These are phyloP conservation scores for Malus hybrid DNA, from an alignment of 331 rosid genomes.

Conservation along the genomic window DNA sequence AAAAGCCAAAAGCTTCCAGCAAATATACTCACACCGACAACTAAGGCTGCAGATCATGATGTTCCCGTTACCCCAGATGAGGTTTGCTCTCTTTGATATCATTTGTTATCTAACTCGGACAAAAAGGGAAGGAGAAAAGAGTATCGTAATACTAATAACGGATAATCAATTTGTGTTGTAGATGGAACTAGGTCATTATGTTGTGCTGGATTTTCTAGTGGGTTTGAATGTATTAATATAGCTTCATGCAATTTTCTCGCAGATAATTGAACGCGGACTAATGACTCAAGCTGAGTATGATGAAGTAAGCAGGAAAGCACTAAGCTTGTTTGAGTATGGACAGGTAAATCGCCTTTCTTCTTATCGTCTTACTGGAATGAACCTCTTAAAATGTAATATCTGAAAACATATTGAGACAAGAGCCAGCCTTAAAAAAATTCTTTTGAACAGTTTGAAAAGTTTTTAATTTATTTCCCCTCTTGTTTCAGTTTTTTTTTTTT, in stretches of 20 bases:
- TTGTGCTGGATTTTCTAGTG: neutral
- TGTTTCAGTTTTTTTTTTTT: neutral
- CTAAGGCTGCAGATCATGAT: slow-evolving; percentile 92
- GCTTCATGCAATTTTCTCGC: slow-evolving; percentile 21
- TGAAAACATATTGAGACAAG: neutral
- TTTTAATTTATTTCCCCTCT: neutral
- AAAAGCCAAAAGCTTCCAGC: slow-evolving; percentile 75
- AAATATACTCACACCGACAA: slow-evolving; percentile 90
- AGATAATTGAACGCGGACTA: slow-evolving; percentile 65
- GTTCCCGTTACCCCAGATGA: slow-evolving; percentile 87
- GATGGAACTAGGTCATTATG: neutral
- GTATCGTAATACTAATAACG: too few species aligned
- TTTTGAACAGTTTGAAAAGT: neutral
- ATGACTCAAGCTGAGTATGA: slow-evolving; percentile 75
- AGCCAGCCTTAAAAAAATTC: neutral
- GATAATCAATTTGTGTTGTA: neutral
- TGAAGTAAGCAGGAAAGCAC: slow-evolving; percentile 76
- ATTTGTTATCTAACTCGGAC: neutral
- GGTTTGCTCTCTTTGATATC: slow-evolving; percentile 23
- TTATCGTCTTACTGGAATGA: neutral
- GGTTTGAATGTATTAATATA: neutral
- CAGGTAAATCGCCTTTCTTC: slow-evolving; percentile 50
- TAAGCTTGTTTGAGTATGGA: slow-evolving; percentile 72
- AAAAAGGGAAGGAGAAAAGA: neutral
- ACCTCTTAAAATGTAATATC: neutral